Conservation (phyloP, 352 stramenopile species). For the Pelagophyceae sp. region DNA sequence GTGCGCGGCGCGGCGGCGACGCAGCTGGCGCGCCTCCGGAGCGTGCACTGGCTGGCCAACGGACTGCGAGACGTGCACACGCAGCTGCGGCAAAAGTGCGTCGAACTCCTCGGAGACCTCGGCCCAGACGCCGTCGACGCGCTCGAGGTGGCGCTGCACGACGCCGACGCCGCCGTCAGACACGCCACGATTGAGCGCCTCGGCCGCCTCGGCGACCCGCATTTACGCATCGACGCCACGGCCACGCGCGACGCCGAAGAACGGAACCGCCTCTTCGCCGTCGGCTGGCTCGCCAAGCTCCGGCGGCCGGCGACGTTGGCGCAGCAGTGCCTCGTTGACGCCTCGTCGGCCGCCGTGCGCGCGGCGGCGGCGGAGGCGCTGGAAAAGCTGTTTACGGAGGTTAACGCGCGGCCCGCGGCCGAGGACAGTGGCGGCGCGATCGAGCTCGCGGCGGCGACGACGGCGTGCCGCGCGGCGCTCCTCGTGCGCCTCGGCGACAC, state of each 20-base stretch:
- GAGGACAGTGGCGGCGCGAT: not conserved
- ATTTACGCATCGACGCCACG: not conserved
- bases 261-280: not conserved
- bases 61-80: not conserved
- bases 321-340: not conserved
- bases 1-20: not conserved
- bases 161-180: not conserved
- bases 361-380: not conserved
- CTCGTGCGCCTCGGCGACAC: not conserved
- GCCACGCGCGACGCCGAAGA: not conserved
- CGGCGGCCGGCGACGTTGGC: not conserved
- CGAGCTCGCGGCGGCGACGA: not conserved
- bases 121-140: not conserved
- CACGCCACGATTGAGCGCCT: not conserved
- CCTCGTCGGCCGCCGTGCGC: not conserved
- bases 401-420: not conserved
- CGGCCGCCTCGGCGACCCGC: conserved; percentile 5
- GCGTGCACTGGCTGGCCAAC: not conserved
- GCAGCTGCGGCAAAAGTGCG: not conserved
- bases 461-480: not conserved
- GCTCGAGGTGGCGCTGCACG: not conserved
- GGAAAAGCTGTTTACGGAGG: not conserved
- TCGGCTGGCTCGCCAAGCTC: not conserved
- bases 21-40: not conserved
- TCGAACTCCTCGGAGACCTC: not conserved